Evolutionary conservation across 495 filamentous ascomycete genomes (phyloP).

Genomic region (Xylaria longipes): DNA sequence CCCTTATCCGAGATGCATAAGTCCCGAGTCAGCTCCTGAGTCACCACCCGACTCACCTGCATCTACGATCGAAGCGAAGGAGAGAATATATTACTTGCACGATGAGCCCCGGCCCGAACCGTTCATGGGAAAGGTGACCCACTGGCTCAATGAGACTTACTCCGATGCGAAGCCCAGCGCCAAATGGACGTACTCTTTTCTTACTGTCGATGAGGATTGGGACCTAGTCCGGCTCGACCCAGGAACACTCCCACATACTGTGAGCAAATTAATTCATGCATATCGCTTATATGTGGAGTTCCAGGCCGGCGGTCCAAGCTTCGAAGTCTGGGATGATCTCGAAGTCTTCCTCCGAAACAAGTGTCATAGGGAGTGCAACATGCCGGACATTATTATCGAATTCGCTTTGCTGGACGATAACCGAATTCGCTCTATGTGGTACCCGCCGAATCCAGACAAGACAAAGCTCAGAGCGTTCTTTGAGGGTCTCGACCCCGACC

Average conservation of each 20-base stretch:
- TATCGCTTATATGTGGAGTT: background rate
- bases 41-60: background rate
- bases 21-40: background rate
- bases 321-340: background rate
- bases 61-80: background rate
- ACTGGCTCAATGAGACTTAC: background rate
- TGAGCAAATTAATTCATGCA: background rate
- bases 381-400: background rate
- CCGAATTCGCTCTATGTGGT: background rate
- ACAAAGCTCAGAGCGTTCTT: background rate
- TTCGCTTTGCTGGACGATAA: background rate
- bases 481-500: background rate
- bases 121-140: background rate
- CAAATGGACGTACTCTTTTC: background rate
- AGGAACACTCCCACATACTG: too few species aligned
- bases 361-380: background rate
- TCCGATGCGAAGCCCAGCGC: background rate
- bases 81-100: background rate
- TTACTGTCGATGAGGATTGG: background rate
- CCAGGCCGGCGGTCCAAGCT: background rate
- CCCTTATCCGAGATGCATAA: background rate
- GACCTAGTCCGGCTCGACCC: background rate
- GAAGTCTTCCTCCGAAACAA: background rate
- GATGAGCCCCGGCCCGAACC: background rate
- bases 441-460: background rate